Conservation (phyloP, 2,329 filamentous ascomycete species). For the Beauveria scarabaeidicola region DNA sequence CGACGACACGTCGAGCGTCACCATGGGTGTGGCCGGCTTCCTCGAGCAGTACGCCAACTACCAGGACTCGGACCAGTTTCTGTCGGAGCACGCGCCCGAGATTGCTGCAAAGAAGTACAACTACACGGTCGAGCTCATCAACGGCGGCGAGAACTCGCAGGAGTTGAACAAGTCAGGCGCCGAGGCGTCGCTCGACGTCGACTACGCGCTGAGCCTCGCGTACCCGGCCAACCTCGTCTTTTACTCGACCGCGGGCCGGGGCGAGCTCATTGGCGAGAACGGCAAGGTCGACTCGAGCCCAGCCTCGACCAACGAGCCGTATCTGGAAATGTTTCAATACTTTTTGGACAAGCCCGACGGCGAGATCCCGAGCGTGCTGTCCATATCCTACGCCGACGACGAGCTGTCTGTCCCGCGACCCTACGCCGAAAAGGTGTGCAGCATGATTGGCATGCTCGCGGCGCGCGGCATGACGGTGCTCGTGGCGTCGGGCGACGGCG, state of each 20-base stretch:
- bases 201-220: conserved; percentile 38
- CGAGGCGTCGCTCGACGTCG: conserved; percentile 40
- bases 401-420: conserved; percentile 44
- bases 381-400: conserved; percentile 50
- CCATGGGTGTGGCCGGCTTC: conserved; percentile 41
- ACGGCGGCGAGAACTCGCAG: conserved; percentile 37
- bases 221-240: conserved; percentile 37
- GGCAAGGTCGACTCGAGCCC: conserved; percentile 26
- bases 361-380: conserved; percentile 46
- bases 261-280: conserved; percentile 29
- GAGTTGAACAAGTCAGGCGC: conserved; percentile 26
- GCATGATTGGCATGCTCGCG: conserved; percentile 43
- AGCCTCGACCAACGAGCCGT: conserved; percentile 45
- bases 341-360: conserved; percentile 36
- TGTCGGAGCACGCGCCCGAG: conserved; percentile 27
- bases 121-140: conserved; percentile 32
- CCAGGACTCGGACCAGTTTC: conserved; percentile 32
- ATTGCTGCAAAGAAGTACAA: conserved; percentile 29
- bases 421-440: conserved; percentile 46
- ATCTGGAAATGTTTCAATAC: conserved; percentile 44
- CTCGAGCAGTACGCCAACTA: conserved; percentile 39
- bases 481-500: conserved; percentile 43
- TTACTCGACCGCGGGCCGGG: conserved; percentile 37
- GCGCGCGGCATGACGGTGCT: conserved; percentile 44
- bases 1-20: conserved; percentile 25